A percentile compares a stretch with the other conserved stretches of the same genome.
phyloP scores from a whole-genome alignment of 306 rosid species.

The Rubus idaeus region DNA sequence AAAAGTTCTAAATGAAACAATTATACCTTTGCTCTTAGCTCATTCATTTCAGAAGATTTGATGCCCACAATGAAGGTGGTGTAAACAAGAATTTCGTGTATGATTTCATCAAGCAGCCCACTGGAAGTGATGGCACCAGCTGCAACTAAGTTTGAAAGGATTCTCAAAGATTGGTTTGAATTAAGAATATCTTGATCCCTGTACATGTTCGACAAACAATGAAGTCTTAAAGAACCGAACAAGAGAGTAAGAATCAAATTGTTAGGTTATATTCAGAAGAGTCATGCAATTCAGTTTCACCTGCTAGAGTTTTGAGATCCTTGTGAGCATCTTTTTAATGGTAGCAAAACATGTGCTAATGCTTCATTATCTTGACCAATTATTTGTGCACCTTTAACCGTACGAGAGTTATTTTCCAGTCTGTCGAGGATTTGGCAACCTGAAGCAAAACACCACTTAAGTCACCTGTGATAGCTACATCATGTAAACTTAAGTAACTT shows the following conservation, averaged over 20 bases:
- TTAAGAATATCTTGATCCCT: constrained; percentile 62
- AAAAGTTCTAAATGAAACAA: constrained; percentile 23
- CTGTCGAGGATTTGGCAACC: constrained; percentile 68
- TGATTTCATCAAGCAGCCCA: constrained; percentile 60
- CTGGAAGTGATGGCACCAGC: constrained; percentile 66
- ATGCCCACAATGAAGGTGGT: constrained; percentile 48
- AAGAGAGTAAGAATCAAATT: neutral
- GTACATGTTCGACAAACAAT: constrained; percentile 29
- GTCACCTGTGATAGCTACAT: neutral
- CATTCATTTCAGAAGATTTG: constrained; percentile 63
- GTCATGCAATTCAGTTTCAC: constrained; percentile 35
- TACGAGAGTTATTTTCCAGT: constrained; percentile 80
- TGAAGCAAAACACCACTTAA: constrained; percentile 24
- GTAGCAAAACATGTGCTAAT: constrained; percentile 59
- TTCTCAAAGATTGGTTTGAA: constrained; percentile 69
- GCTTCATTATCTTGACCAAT: constrained; percentile 84
- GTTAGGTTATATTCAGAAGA: neutral
- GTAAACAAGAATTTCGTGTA: constrained; percentile 67
- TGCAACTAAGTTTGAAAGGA: constrained; percentile 82
- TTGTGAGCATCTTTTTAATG: constrained; percentile 64
- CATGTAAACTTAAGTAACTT: neutral
- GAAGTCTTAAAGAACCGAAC: constrained; percentile 12
- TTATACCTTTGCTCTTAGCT: constrained; percentile 67
- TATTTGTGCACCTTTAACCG: constrained; percentile 72
- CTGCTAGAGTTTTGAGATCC: constrained; percentile 59